A percentile compares a stretch with the other conserved stretches of the same genome.
Conservation (phyloP, 1,139 yeast species). For the Arxiozyma heterogenica region DNA sequence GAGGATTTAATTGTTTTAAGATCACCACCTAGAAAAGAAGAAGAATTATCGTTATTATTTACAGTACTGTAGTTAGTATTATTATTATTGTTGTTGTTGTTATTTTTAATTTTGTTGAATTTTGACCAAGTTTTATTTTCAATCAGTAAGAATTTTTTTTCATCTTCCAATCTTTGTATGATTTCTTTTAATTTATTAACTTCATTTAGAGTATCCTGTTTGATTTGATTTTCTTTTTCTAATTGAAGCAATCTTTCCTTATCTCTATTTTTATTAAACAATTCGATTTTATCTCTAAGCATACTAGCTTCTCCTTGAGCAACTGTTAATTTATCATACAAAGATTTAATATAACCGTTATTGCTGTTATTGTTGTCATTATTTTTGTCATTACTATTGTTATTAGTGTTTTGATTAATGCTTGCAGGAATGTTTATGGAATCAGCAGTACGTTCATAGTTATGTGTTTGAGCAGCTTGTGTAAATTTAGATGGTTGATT, state of each 20-base stretch:
- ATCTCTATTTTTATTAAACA: conserved; percentile 34
- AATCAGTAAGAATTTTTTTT: conserved; percentile 51
- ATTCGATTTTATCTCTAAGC: conserved; percentile 52
- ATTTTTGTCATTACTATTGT: not conserved
- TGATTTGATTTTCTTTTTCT: conserved; percentile 38
- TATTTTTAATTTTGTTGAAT: not conserved
- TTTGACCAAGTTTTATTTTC: conserved; percentile 29
- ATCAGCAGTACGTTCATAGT: not conserved
- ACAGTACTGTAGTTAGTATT: not conserved
- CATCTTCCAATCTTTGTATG: conserved; percentile 56
- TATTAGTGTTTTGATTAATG: not conserved
- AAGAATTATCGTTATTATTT: not conserved
- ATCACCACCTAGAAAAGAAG: not conserved
- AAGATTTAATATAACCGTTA: not conserved
- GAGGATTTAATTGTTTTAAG: conserved; percentile 1
- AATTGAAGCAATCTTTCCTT: conserved; percentile 31
- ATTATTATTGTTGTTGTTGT: not conserved
- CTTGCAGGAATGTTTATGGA: not conserved
- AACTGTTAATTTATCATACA: conserved; percentile 32
- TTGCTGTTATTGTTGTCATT: not conserved
- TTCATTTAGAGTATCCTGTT: conserved; percentile 39
- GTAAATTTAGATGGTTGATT: not conserved
- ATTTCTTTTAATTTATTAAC: conserved; percentile 37
- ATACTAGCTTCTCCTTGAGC: conserved; percentile 77
- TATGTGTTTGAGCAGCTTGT: not conserved